Evolutionary conservation across 306 rosid species (phyloP), one percentile per base, ranked within the genome.

Genomic region (Vigna mungo): DNA sequence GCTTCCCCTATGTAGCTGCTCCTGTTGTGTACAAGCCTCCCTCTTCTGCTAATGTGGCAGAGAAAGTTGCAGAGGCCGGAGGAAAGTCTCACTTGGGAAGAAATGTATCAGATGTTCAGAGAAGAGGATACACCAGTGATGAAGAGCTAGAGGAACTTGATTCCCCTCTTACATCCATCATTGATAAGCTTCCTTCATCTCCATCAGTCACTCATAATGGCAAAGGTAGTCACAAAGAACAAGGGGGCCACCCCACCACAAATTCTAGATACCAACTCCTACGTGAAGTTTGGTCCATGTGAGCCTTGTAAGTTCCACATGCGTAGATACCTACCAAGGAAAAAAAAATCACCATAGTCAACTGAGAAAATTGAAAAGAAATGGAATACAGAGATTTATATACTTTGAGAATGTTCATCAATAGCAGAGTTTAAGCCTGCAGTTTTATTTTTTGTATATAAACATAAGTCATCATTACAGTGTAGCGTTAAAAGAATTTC

Each of bases 141-240:
- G 98, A 92, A 63, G 99, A 95, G 58, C 81, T 95, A n/a, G 97
- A 92, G 83, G 96, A 92, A 83, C 88, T 95, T 69, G 90, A 88
- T 54, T 92, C 85, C 71, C 99, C 99, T 69, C 84, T 95, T 41
- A 67, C 87, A 4, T 80, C 90, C 63, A 86, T 95, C 72, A 79
- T 92, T 30, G 89, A 90, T 80, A 92, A 90, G 79, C 18, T 84
- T 15, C 89, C 90, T 9, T 75, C 78, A 51, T 85, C 90, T 69
- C 89, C 86, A 23, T 58, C 78, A 10, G 34, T 78, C 15, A 44
- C 59, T n/a, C 71, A 76, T 27, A 78, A 75, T 65, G 90, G 86
- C 75, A 79, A 89, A 25, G 92, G 78, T 37, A 84, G 70, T 56
- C 84, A 80, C 55, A 76, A 75, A 49, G 91, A 78, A 37, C 87